Conservation (phyloP, 768 basidiomycete species). For the Trametes maxima region DNA sequence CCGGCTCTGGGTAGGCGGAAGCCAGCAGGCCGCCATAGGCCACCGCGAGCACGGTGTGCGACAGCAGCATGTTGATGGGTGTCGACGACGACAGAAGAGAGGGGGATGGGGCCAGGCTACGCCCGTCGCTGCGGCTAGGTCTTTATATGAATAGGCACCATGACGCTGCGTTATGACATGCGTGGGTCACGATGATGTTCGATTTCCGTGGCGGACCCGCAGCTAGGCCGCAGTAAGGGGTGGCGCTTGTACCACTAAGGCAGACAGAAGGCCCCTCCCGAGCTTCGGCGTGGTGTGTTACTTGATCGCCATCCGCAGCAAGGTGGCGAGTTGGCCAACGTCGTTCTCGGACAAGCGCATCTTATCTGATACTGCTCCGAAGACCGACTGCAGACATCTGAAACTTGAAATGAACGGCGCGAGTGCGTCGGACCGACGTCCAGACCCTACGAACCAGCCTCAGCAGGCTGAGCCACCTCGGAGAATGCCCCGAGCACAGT, state of each 20-base stretch:
- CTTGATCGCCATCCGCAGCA: constrained; percentile 7
- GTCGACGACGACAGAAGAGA: neutral
- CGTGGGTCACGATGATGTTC: neutral
- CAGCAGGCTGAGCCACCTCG: too few species aligned
- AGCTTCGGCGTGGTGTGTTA: constrained; percentile 4
- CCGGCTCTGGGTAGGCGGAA: constrained; percentile 15
- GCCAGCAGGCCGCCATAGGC: constrained; percentile 25
- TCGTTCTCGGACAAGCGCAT: neutral
- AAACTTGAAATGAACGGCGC: too few species aligned
- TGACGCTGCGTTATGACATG: constrained; percentile 5
- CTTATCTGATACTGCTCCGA: neutral
- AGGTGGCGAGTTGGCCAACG: neutral
- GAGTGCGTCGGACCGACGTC: too few species aligned
- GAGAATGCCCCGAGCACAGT: neutral
- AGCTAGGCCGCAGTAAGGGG: constrained; percentile 16
- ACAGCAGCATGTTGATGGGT: constrained; percentile 22
- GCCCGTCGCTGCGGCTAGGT: neutral
- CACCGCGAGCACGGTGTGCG: constrained; percentile 26
- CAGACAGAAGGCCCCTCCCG: neutral
- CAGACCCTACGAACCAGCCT: too few species aligned
- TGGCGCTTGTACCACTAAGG: neutral
- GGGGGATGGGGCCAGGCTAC: neutral
- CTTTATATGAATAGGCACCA: neutral
- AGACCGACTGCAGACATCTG: too few species aligned
- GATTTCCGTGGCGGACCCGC: constrained; percentile 1